A percentile compares a stretch with the other conserved stretches of the same genome.
Evolutionary conservation across 2,329 filamentous ascomycete genomes (phyloP).

Genomic region (Botrytis elliptica): DNA sequence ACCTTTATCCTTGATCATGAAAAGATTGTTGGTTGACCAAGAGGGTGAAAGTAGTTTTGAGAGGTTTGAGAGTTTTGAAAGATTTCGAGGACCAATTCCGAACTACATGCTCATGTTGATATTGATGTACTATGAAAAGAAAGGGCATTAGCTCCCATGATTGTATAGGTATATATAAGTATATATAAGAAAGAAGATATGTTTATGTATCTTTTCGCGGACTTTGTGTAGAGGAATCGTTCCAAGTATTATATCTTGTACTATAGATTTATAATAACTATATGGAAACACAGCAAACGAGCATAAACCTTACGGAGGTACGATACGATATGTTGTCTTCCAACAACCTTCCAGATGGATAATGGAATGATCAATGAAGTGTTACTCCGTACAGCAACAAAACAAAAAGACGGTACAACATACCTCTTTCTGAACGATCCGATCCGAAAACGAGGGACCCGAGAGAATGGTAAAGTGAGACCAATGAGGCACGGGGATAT

Average conservation of each 20-base stretch:
- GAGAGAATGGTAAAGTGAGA: background rate
- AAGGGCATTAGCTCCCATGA: background rate
- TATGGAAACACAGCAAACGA: background rate
- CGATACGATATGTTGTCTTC: background rate
- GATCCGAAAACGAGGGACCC: background rate
- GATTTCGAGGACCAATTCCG: background rate
- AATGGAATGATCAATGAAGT: background rate
- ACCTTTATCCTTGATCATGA: background rate
- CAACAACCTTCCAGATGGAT: background rate
- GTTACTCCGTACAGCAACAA: background rate
- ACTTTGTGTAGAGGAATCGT: background rate
- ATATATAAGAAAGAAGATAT: background rate
- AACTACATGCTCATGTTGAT: slow-evolving; percentile 6
- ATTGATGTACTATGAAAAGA: background rate
- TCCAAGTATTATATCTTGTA: background rate
- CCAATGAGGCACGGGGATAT: background rate
- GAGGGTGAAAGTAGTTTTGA: background rate
- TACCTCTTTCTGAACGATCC: slow-evolving; percentile 1
- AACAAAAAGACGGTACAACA: background rate
- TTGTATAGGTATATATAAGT: background rate
- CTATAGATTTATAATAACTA: background rate
- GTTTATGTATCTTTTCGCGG: background rate
- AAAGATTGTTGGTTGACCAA: background rate
- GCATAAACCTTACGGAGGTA: background rate
- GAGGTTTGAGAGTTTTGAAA: background rate